Base-by-base conservation (phyloP, 108 stramenopile species). In the Pseudonitzschia delicatissima region DNA sequence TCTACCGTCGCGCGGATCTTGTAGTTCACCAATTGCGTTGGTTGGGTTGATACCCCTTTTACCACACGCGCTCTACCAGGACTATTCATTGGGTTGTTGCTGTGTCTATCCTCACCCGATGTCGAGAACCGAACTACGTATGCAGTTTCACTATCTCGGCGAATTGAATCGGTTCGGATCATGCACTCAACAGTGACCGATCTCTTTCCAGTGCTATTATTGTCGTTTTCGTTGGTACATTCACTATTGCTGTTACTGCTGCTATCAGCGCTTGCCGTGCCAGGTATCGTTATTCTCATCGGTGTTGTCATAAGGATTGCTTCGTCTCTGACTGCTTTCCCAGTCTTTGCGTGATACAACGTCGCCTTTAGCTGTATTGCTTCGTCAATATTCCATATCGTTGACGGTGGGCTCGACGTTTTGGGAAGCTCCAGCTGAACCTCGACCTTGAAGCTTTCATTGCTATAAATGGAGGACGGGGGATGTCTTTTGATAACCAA, bases 361-460 rank as follows among this genome's bases (percentile, higher is more conserved):
- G 47, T 58, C 21, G 66, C 67, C 13, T 33, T 68, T 4, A 70
- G 57, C n/a, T 66, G 61, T 51, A 71, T 60, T 21, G 45, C 50
- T 21, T 42, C 52, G 13, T 58, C 26, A 7, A 25, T 32, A 50
- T 34, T 57, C 45, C 37, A 49, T 29, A 36, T 45, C 26, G 57
- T 40, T 20, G 20, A 63, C 9, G 66, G 45, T 55, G 60, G 59
- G 13, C 47, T 26, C 18, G 66, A 50, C 4, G 51, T 34, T 61
- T 68, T 68, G 18, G 71, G 55, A 4, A 55, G 21, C 23, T 72
- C 77, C 49, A 82, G 37, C 51, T 64, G 72, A 42, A 86, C 25
- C 47, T 77, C 69, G 2, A 86, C 60, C 40, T 78, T 70, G 45
- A 86, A 82, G 39, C 63, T 65, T 62, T 82, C 81, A 39, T 80